Base-by-base conservation (phyloP, 2,329 filamentous ascomycete genomes). In the Colletotrichum destructivum region DNA sequence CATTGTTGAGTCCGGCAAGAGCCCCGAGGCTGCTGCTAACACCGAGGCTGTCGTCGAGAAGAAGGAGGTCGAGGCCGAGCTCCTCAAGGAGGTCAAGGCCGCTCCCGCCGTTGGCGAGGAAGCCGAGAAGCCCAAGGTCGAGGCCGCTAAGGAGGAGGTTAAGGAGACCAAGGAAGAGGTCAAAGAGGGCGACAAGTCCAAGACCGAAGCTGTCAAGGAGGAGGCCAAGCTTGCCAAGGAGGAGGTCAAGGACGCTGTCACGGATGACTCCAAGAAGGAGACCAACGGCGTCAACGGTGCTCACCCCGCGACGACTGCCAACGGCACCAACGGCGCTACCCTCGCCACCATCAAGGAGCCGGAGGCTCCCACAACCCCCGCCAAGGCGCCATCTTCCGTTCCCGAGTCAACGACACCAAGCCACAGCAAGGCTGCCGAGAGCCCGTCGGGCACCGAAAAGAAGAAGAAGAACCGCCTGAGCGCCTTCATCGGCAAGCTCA, bases 1-100 rank as follows among this genome's bases (percentile, higher is more conserved):
- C 9, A 87, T 90, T 59, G 78, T 82, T 49, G 85, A 88, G 77
- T 88, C 92, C 26, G 88, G 89, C 66, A 81, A 87, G 77, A 86
- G 84, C 72, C 92, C 93, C 11, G 94, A 96, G 82, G 94, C 94
- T 44, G 89, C 92, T 46, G 88, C 88, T 66, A 92, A 91, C 81
- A 84, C 89, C 2, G 86, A 87, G 66, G 92, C 91, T 21, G 93
- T 96, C 8, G 83, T 88, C 73, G 93, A 95, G 76, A 96, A 96
- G 88, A 90, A 89, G 80, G 87, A 85, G 12, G 87, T 95, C 6
- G 94, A 97, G 84, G 81, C 89, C 35, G 92, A 97, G 83, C 86
- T 97, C 11, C 84, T 95, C 59, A 87, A 89, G 74, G 89, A 93
- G 80, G 87, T 91, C 73, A 85, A 88, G 80, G 79, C 82, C 63